A percentile compares a stretch with the other conserved stretches of the same genome.
Conservation (phyloP, 208 protist species). For the Naegleria lovaniensis region DNA sequence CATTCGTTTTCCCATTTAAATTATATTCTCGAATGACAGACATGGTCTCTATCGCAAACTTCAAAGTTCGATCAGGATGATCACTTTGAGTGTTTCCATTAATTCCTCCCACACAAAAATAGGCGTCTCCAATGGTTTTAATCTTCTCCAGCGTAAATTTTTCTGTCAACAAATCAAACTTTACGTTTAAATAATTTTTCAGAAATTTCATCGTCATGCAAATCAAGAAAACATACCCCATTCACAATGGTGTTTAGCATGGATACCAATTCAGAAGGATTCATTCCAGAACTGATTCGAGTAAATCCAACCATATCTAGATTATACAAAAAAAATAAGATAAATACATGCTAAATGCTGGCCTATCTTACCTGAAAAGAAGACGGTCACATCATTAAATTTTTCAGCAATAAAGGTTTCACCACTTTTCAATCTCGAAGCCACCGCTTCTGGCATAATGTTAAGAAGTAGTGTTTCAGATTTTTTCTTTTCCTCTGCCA, state of each 20-base stretch:
- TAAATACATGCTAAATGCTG: too few relatives aligned
- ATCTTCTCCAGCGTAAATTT: conserved; percentile 25
- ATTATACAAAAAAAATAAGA: too few relatives aligned
- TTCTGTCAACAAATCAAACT: conserved; percentile 19
- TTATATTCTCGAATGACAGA: background rate
- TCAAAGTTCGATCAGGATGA: background rate
- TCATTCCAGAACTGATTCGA: conserved; percentile 7
- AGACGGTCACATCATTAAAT: conserved; percentile 9
- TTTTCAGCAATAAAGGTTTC: conserved; percentile 28
- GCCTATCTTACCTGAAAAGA: conserved; percentile 16
- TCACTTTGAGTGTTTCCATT: background rate
- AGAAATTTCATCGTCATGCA: too few relatives aligned
- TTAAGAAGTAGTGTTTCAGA: background rate
- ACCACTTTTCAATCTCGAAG: conserved; percentile 16
- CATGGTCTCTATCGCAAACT: background rate
- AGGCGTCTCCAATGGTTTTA: conserved; percentile 28
- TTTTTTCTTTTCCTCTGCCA: background rate
- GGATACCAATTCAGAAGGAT: background rate
- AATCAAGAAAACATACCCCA: too few relatives aligned
- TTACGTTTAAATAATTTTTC: too few relatives aligned
- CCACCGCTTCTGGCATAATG: background rate
- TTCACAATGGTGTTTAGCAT: conserved; percentile 17
- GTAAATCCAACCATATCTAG: conserved; percentile 34
- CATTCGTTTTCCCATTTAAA: background rate
- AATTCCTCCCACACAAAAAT: background rate